phyloP scores from a whole-genome alignment of 331 rosid genomes.

The Phaseolus coccineus region DNA sequence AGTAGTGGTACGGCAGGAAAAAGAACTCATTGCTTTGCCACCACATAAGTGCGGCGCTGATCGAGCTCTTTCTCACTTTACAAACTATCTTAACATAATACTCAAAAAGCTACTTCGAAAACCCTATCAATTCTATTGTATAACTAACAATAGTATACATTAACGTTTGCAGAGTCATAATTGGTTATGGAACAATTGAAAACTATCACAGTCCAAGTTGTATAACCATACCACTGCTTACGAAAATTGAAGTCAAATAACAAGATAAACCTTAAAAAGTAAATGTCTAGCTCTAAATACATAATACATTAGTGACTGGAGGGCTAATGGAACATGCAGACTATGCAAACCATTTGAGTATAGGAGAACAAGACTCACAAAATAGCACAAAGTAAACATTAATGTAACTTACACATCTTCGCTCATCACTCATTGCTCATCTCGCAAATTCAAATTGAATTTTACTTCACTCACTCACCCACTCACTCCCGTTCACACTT shows the following conservation, averaged over 20 bases:
- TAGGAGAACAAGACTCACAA: neutral
- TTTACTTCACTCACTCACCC: no score
- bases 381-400: neutral
- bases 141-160: neutral
- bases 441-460: no score
- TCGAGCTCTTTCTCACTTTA: neutral
- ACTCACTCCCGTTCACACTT: no score
- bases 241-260: neutral
- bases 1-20: no score
- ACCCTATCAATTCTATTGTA: neutral
- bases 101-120: neutral
- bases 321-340: neutral
- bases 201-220: neutral
- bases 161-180: neutral
- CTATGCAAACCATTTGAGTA: neutral
- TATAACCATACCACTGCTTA: neutral
- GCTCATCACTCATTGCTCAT: no score
- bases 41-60: neutral
- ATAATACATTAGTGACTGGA: neutral
- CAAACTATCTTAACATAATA: neutral
- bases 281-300: neutral
- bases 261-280: neutral
- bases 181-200: neutral
- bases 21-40: neutral
- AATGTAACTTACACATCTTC: no score